Percentiles rank a stretch among this genome's conserved stretches.
phyloP scores from a whole-genome alignment of 2,329 filamentous ascomycete species.

The Alternaria arborescens region DNA sequence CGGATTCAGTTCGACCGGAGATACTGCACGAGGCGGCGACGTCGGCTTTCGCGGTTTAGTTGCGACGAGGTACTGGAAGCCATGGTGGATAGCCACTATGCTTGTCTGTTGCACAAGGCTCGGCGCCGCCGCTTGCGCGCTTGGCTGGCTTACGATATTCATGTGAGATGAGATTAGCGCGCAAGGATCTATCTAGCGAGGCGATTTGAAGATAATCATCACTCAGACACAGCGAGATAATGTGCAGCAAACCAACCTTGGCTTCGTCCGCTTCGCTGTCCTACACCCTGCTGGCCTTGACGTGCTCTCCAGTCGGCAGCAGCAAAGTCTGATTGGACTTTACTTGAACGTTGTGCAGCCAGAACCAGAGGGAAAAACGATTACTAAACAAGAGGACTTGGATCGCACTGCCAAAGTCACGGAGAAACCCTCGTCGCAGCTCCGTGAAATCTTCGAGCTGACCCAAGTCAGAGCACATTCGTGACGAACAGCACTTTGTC shows the following conservation, averaged over 20 bases:
- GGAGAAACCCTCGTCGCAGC: too few relatives aligned
- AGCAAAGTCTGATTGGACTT: too few relatives aligned
- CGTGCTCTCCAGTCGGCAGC: too few relatives aligned
- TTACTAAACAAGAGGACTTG: too few relatives aligned
- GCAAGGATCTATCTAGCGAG: not conserved
- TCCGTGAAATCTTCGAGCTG: too few relatives aligned
- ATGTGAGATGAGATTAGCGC: not conserved
- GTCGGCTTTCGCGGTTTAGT: not conserved
- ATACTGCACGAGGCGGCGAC: not conserved
- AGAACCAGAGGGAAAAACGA: too few relatives aligned
- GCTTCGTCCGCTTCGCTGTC: not conserved
- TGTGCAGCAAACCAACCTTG: not conserved
- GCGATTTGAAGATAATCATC: not conserved
- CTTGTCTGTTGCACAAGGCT: not conserved
- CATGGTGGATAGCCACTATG: not conserved
- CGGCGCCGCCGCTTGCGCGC: not conserved
- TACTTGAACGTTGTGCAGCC: too few relatives aligned
- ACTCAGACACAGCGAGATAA: not conserved
- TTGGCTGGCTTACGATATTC: not conserved
- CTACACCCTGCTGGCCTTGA: too few relatives aligned
- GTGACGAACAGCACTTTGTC: too few relatives aligned
- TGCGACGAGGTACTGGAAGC: not conserved
- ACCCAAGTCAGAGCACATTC: too few relatives aligned
- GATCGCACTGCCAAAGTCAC: too few relatives aligned
- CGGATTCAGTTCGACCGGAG: not conserved